Evolutionary conservation across 176 grass and related monocot genomes (phyloP).

Genomic region (Pharus latifolius): DNA sequence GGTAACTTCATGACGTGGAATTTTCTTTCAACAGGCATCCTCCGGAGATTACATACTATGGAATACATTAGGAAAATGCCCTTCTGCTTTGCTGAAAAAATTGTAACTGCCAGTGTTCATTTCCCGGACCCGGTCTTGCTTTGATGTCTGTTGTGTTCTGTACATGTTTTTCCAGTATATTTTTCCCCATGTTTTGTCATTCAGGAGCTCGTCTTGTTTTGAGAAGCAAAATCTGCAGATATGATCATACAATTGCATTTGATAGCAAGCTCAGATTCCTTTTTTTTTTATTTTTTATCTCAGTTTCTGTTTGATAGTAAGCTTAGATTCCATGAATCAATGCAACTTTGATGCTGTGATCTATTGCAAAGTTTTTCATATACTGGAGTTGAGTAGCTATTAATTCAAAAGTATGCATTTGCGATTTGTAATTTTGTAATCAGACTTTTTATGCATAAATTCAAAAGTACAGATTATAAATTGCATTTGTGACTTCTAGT

Average conservation of each 20-base stretch:
- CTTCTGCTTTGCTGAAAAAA: slow-evolving; percentile 29
- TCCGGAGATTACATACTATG: slow-evolving; percentile 74
- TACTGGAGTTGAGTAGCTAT: background rate
- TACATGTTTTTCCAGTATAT: background rate
- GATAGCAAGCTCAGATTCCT: no score
- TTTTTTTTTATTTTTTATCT: no score
- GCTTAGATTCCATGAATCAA: background rate
- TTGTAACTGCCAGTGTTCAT: slow-evolving; percentile 7
- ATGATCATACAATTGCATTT: no score
- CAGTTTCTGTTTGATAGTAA: background rate
- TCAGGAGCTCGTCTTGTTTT: background rate
- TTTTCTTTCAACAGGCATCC: slow-evolving; percentile 39
- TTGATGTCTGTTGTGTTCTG: background rate
- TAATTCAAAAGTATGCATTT: no score
- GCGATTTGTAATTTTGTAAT: no score
- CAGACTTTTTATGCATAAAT: no score
- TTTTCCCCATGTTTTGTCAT: background rate
- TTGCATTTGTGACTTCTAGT: no score
- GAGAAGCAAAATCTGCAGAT: slow-evolving; percentile 3
- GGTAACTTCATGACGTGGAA: background rate
- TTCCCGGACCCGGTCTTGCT: background rate
- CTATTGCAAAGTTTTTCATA: background rate
- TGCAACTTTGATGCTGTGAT: background rate
- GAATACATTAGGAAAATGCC: slow-evolving; percentile 77
- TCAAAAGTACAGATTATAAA: no score